Evolutionary conservation across 129 eudicot genomes (phyloP), one percentile per base, ranked within the genome.

Genomic region (Pulicaria dysenterica): DNA sequence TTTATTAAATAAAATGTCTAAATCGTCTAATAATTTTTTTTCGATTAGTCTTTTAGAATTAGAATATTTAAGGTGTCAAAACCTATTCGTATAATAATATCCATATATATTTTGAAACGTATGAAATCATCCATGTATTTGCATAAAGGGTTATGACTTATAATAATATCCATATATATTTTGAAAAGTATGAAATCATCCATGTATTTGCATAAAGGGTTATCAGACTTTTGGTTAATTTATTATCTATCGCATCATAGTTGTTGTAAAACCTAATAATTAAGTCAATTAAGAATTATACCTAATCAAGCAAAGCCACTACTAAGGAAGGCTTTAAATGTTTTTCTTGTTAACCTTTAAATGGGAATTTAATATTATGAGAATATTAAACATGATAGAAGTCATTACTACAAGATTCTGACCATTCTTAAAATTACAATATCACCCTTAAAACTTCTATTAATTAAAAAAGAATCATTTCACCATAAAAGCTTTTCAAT

Each of bases 381-480:
- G 82, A 81, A 82, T 85, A 75, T 73, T 77, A 49, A 16, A 57
- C 46, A 39, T 49, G n/a, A 75, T 73, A 50, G 38, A 16, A 16
- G 15, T 73, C 79, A 71, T 77, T 71, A 83, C 61, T 45, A 69
- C 73, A 61, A 83, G 88, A 88, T 83, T 78, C 84, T 72, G 47
- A 24, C 36, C 61, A 53, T 14, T 59, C 10, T 10, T 34, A 48
- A 60, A 64, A 31, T 45, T 61, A 71, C 72, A 8, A 58, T 51
- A 65, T 38, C 66, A 63, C 61, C 75, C 77, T 60, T 66, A 37
- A 13, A 19, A 74, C 48, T 70, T 69, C 41, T 58, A 61, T 70
- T 58, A 78, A 48, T 73, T 48, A 54, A 50, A 67, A 46, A 65
- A 15, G 44, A 64, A 65, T 56, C 58, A 55, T 81, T 61, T 65